These are phyloP conservation scores for Kuraishia piskuri DNA, from an alignment of 805 yeast genomes.

Conservation along the genomic window DNA sequence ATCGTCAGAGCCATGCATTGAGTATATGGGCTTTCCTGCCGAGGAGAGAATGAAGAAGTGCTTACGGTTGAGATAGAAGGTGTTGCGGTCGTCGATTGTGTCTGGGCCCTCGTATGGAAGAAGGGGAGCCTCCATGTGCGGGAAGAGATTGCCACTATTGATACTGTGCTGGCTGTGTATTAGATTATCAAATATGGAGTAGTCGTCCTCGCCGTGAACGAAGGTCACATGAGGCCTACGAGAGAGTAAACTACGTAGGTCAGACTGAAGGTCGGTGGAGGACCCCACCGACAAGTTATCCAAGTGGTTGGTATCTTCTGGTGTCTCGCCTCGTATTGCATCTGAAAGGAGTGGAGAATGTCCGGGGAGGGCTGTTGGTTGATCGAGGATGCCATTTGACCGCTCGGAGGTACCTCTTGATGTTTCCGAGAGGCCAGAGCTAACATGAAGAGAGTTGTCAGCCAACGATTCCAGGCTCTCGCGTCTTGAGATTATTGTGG, in stretches of 20 bases:
- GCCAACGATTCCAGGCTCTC: neutral
- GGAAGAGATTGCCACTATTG: neutral
- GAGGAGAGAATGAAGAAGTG: slow-evolving; percentile 73
- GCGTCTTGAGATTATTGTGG: neutral
- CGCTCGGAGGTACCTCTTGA: too few relatives aligned
- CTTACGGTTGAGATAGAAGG: slow-evolving; percentile 34
- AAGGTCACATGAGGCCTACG: neutral
- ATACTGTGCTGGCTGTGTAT: neutral
- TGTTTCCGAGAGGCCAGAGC: too few relatives aligned
- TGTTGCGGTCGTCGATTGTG: slow-evolving; percentile 5
- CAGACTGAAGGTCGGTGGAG: neutral
- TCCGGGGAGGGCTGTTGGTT: too few relatives aligned
- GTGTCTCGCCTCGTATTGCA: too few relatives aligned
- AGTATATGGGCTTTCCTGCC: slow-evolving; percentile 86
- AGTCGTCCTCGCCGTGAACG: too few relatives aligned
- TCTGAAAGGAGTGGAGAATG: too few relatives aligned
- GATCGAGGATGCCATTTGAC: too few relatives aligned
- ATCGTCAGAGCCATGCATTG: slow-evolving; percentile 67
- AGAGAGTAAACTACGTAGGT: neutral
- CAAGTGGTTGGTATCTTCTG: too few relatives aligned
- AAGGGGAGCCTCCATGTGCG: neutral
- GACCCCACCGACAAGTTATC: too few relatives aligned
- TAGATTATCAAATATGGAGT: neutral
- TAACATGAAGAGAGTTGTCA: too few relatives aligned
- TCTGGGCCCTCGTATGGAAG: slow-evolving; percentile 3